phyloP scores from a whole-genome alignment of 805 yeast genomes.

The Candida bentonensis region DNA sequence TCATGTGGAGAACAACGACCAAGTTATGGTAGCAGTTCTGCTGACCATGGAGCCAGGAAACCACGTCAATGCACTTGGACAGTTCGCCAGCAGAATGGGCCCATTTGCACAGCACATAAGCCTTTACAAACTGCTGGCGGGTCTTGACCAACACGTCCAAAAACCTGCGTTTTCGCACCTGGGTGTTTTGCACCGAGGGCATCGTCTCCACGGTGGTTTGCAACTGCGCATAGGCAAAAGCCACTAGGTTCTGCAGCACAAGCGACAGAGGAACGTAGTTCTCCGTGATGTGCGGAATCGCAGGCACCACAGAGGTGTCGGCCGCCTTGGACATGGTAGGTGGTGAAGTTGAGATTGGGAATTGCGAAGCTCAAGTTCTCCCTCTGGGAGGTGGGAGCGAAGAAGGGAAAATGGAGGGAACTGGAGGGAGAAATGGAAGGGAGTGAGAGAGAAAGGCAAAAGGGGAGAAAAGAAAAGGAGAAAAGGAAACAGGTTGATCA shows the following conservation, averaged over 20 bases:
- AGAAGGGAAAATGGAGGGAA: too few species aligned
- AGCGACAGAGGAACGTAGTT: slow-evolving; percentile 53
- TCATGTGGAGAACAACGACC: slow-evolving; percentile 51
- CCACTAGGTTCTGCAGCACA: slow-evolving; percentile 45
- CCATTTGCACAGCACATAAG: slow-evolving; percentile 87
- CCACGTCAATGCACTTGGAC: slow-evolving; percentile 64
- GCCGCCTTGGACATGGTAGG: not conserved
- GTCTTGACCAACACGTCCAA: slow-evolving; percentile 54
- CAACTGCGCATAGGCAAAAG: slow-evolving; percentile 50
- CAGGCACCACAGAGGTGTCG: slow-evolving; percentile 18
- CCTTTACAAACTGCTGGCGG: slow-evolving; percentile 70
- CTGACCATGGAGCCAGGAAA: slow-evolving; percentile 77
- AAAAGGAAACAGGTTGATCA: too few species aligned
- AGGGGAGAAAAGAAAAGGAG: too few species aligned
- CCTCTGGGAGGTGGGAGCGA: too few species aligned
- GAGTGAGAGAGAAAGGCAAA: too few species aligned
- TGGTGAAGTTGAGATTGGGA: too few species aligned
- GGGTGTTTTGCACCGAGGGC: slow-evolving; percentile 41
- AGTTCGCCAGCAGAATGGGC: slow-evolving; percentile 58
- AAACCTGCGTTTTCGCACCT: slow-evolving; percentile 51
- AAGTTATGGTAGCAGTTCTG: slow-evolving; percentile 51
- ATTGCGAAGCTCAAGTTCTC: too few species aligned
- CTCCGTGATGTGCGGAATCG: slow-evolving; percentile 57
- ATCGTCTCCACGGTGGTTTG: slow-evolving; percentile 47
- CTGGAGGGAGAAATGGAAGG: too few species aligned